These are phyloP conservation scores for Tagetes erecta DNA, from an alignment of 129 eudicot genomes.

Conservation along the genomic window DNA sequence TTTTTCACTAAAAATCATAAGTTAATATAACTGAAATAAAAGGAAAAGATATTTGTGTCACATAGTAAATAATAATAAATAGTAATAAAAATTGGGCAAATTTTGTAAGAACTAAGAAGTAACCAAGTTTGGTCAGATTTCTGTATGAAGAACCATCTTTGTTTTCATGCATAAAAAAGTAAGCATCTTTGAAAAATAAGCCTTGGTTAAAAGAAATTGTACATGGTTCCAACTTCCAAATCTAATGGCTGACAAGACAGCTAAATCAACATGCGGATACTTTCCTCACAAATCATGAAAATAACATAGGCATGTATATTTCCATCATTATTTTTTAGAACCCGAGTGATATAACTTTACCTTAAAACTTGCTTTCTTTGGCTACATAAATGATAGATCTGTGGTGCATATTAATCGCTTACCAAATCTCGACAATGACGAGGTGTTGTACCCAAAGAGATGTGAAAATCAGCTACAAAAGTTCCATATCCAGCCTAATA, in stretches of 20 bases:
- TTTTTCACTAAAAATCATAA: not conserved
- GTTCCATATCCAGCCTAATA: slow-evolving; percentile 43
- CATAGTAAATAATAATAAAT: not conserved
- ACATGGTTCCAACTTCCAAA: not conserved
- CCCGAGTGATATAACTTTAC: slow-evolving; percentile 7
- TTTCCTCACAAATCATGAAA: slow-evolving; percentile 8
- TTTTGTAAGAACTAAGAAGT: not conserved
- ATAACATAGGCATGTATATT: slow-evolving; percentile 10
- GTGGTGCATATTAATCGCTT: slow-evolving; percentile 20
- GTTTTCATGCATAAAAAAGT: not conserved
- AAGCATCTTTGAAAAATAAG: not conserved
- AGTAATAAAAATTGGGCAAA: not conserved
- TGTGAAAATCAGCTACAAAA: slow-evolving; percentile 33
- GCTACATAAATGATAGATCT: not conserved
- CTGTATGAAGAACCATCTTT: not conserved
- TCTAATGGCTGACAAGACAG: slow-evolving; percentile 6
- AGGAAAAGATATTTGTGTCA: not conserved
- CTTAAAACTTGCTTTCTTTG: not conserved
- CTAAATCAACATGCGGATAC: slow-evolving; percentile 9
- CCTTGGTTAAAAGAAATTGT: not conserved
- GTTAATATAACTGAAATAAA: not conserved
- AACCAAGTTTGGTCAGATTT: not conserved
- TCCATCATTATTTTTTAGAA: slow-evolving; percentile 1
- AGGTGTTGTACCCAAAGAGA: slow-evolving; percentile 33
- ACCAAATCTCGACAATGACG: slow-evolving; percentile 35